Base-by-base conservation (phyloP, 768 basidiomycete species). In the Dioszegia crocea region DNA sequence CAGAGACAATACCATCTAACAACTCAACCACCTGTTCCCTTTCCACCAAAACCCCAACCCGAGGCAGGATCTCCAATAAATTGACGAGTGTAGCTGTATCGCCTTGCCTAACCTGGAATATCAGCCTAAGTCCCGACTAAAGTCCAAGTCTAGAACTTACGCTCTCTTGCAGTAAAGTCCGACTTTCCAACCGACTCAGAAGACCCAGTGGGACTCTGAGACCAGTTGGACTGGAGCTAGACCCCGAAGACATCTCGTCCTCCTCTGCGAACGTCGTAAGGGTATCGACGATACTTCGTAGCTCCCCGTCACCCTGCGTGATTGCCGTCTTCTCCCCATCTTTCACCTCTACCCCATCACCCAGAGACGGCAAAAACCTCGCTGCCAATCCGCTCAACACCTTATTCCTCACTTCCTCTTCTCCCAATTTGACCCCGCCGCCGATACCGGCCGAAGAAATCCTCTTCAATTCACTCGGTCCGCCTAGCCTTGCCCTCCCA, bases 131-230 rank as follows among this genome's bases (percentile, higher is more conserved):
- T 43, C 53, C 56, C 16, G 39, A 38, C 40, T 48, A 8, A 5
- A 4, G 21, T 44, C 11, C 4, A 39, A 56, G n/a, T 14, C 44
- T 39, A 38, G 17, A 33, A 77, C 83, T 60, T 66, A 85, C 84
- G 41, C 78, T 81, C 47, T 79, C 66, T 16, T 84, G 79, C 2
- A 87, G 75, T 4, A 87, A 75, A 1, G 83, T 81, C 41, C 81
- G 77, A 77, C 83, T 84, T 69, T 88, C 86, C 10, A 74, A 61
- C 17, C 76, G 46, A 0, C 85, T 81, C 19, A 87, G 69, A 10
- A 85, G 55, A 16, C 80, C 78, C 2, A 83, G 66, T 17, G 82
- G 80, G 19, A 84, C 33, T 6, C 40, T 12, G 12, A 50, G 21
- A 4, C 39, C 47, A 29, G 4, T 23, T 29, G 27, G 12, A 48